These are phyloP conservation scores for Nitzschia sp. DNA, from an alignment of 108 stramenopile genomes.

Conservation along the genomic window DNA sequence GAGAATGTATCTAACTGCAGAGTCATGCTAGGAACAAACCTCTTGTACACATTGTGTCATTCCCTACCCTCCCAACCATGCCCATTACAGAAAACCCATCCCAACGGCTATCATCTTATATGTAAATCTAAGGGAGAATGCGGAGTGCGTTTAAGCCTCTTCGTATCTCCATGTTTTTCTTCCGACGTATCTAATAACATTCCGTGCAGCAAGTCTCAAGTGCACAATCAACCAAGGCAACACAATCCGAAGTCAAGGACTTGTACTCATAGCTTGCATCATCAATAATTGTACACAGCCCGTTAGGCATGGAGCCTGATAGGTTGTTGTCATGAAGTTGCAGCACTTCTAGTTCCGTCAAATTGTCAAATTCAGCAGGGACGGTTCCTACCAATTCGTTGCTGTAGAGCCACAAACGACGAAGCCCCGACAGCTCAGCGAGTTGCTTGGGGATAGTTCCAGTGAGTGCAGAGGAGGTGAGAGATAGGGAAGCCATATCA, in stretches of 20 bases:
- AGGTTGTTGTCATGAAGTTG: conserved; percentile 63
- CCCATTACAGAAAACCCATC: too few relatives aligned
- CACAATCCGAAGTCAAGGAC: conserved; percentile 39
- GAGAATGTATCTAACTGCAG: too few relatives aligned
- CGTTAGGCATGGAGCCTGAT: conserved; percentile 43
- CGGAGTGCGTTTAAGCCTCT: too few relatives aligned
- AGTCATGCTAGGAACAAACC: too few relatives aligned
- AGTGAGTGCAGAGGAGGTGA: conserved; percentile 38
- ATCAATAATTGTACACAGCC: conserved; percentile 36
- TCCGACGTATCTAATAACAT: conserved; percentile 23
- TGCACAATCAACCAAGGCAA: conserved; percentile 7
- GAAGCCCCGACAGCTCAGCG: conserved; percentile 36
- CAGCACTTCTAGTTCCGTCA: conserved; percentile 50
- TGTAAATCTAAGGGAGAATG: too few relatives aligned
- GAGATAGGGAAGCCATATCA: conserved; percentile 42
- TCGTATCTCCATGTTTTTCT: not conserved
- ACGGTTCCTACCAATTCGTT: conserved; percentile 53
- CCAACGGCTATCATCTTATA: too few relatives aligned
- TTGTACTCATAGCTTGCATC: conserved; percentile 35
- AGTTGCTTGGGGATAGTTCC: conserved; percentile 53
- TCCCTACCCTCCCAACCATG: too few relatives aligned
- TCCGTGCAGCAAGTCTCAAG: conserved; percentile 25
- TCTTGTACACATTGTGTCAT: too few relatives aligned
- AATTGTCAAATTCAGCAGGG: conserved; percentile 43
- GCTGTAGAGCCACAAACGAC: conserved; percentile 51